Evolutionary conservation across 225 moss, liverwort and hornwort genomes (phyloP).

Genomic region (Bryoerythrophyllum caledonicum): DNA sequence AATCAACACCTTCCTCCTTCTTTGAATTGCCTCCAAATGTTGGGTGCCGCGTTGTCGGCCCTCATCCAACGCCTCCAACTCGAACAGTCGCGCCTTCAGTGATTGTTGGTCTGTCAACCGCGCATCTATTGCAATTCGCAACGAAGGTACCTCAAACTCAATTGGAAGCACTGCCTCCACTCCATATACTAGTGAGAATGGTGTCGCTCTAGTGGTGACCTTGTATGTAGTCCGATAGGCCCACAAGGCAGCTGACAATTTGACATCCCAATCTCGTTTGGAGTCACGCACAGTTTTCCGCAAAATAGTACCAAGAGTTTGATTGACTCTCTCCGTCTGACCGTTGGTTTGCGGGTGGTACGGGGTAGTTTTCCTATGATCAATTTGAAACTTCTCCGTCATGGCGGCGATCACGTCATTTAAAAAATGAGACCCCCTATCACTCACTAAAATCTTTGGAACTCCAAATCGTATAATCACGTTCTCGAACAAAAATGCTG

Average conservation of each 20-base stretch:
- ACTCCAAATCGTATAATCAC: neutral
- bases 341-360: neutral
- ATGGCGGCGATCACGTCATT: neutral
- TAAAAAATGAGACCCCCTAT: neutral
- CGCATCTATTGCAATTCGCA: neutral
- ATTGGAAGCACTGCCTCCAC: neutral
- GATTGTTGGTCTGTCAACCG: neutral
- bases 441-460: neutral
- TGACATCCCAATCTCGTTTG: neutral
- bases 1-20: too few species aligned
- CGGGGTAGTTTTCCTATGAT: neutral
- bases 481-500: neutral
- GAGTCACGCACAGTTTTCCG: neutral
- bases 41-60: too few species aligned
- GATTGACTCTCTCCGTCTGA: neutral
- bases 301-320: neutral
- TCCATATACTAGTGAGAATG: neutral
- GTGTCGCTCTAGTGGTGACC: neutral
- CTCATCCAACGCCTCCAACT: too few species aligned
- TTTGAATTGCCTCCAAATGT: too few species aligned
- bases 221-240: neutral
- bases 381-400: neutral
- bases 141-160: neutral
- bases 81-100: fast-evolving
- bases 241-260: neutral